phyloP scores from a whole-genome alignment of 108 stramenopile species.

The Asterionellopsis glacialis region DNA sequence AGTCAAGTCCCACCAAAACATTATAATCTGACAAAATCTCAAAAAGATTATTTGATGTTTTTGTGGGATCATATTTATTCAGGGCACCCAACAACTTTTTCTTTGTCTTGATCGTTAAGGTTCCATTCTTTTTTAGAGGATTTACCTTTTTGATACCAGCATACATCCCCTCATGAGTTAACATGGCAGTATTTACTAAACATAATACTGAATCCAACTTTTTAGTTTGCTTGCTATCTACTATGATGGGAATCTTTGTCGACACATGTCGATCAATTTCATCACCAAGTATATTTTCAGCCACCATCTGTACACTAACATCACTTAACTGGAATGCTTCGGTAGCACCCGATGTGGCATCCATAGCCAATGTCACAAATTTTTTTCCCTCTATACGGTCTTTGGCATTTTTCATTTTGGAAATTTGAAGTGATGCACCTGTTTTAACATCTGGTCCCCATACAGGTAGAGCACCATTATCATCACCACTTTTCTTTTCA shows the following conservation, averaged over 20 bases:
- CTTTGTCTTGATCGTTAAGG: slow-evolving; percentile 61
- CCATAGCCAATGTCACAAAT: slow-evolving; percentile 74
- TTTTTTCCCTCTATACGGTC: slow-evolving; percentile 42
- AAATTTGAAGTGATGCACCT: slow-evolving; percentile 60
- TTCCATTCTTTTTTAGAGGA: slow-evolving; percentile 56
- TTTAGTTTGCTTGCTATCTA: slow-evolving; percentile 72
- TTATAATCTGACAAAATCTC: slow-evolving; percentile 66
- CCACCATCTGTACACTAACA: slow-evolving; percentile 81
- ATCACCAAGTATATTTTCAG: slow-evolving; percentile 51
- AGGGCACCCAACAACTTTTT: slow-evolving; percentile 60
- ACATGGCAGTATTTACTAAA: slow-evolving; percentile 75
- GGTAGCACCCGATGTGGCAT: slow-evolving; percentile 70
- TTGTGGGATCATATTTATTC: slow-evolving; percentile 14
- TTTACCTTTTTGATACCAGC: slow-evolving; percentile 16
- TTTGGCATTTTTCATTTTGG: slow-evolving; percentile 47
- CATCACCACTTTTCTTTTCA: slow-evolving; percentile 13
- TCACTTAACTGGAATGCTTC: slow-evolving; percentile 88
- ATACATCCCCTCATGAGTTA: slow-evolving; percentile 65
- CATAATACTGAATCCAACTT: slow-evolving; percentile 75
- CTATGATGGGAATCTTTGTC: slow-evolving; percentile 51
- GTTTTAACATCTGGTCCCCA: slow-evolving; percentile 48
- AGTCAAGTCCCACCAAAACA: slow-evolving; percentile 57
- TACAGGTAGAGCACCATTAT: slow-evolving; percentile 64
- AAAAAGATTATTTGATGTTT: slow-evolving; percentile 10
- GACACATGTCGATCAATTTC: slow-evolving; percentile 30